Base-by-base conservation (phyloP, 2,329 filamentous ascomycete species). In the Lojkania enalia region DNA sequence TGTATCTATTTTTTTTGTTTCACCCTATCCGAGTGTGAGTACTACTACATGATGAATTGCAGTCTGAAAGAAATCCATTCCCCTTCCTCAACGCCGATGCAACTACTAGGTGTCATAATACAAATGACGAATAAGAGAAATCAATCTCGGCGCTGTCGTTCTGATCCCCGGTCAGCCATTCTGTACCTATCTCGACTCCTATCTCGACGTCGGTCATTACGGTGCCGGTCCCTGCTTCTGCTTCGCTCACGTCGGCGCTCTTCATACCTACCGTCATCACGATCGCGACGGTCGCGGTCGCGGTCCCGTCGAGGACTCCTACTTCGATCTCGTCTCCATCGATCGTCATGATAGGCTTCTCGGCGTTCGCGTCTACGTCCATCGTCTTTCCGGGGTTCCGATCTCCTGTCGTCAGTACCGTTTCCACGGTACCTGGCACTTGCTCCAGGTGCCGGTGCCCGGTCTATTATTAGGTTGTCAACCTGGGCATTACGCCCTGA, bases 141-240 rank as follows among this genome's bases (percentile, higher is more conserved):
- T 36, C 37, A 55, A 23, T 49, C 49, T 27, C 57, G 45, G 14
- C 59, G 49, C n/a, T 61, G 54, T 7, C 63, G 53, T 12, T 64
- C 60, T 25, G 50, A 42, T 16, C 72, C 67, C 21, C 68, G 57
- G 43, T 74, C 66, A 33, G 67, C 63, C 23, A 65, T 70, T 48
- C 68, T 64, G 44, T 71, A 63, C 25, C 72, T 66, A 52, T 74
- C 71, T 35, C 70, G 66, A 57, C 64, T 70, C 36, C 66, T 62
- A 33, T 71, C 62, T 37, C 57, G 57, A 12, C 62, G 56, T 29
- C 53, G 47, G 37, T 71, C 63, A 50, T 70, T 66, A 33, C 65
- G 61, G 51, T 66, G 58, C 5, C 59, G 52, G 46, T 63, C 55
- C 12, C 55, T 53, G 46, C 63, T 65, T 18, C 60, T 52, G 32